Evolutionary conservation across 768 basidiomycete species (phyloP).

Genomic region (Tylopilus vinaceipallidus): DNA sequence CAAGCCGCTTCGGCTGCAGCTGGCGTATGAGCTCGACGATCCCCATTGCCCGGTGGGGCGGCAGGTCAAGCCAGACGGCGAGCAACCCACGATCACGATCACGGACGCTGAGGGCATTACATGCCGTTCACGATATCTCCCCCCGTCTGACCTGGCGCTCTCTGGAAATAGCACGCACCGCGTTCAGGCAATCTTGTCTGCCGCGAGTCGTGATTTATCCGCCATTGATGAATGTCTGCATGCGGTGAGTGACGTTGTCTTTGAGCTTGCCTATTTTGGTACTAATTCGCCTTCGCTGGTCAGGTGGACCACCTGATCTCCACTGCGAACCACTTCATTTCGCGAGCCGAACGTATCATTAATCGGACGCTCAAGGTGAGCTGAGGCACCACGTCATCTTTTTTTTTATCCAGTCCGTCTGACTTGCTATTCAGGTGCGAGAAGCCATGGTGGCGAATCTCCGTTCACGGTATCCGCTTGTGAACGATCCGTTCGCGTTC

Average conservation of each 20-base stretch:
- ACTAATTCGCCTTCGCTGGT: constrained; percentile 2
- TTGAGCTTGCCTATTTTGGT: constrained; percentile 8
- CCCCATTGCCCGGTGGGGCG: constrained; percentile 39
- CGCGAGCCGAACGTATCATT: constrained; percentile 55
- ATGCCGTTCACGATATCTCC: constrained; percentile 12
- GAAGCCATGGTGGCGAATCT: constrained; percentile 45
- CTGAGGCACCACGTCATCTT: background rate
- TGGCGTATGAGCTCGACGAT: constrained; percentile 42
- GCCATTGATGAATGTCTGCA: constrained; percentile 52
- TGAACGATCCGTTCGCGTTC: constrained; percentile 20
- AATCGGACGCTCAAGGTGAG: constrained; percentile 55
- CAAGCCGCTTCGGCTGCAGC: constrained; percentile 36
- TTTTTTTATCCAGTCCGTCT: too few species aligned
- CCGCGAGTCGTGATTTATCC: constrained; percentile 55
- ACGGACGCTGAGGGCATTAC: constrained; percentile 24
- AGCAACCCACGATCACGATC: constrained; percentile 19
- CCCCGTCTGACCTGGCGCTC: constrained; percentile 5
- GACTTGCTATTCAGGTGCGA: constrained; percentile 41
- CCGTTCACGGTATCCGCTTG: constrained; percentile 28
- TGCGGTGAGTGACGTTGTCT: constrained; percentile 41
- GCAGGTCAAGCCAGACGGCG: constrained; percentile 30
- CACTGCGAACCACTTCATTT: constrained; percentile 53
- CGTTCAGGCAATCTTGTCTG: constrained; percentile 48
- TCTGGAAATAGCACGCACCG: constrained; percentile 42
- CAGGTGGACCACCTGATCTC: constrained; percentile 59